Percentiles rank a stretch among this genome's conserved stretches.
phyloP scores from a whole-genome alignment of 441 rosid genomes.

The Aquilaria agallochum region DNA sequence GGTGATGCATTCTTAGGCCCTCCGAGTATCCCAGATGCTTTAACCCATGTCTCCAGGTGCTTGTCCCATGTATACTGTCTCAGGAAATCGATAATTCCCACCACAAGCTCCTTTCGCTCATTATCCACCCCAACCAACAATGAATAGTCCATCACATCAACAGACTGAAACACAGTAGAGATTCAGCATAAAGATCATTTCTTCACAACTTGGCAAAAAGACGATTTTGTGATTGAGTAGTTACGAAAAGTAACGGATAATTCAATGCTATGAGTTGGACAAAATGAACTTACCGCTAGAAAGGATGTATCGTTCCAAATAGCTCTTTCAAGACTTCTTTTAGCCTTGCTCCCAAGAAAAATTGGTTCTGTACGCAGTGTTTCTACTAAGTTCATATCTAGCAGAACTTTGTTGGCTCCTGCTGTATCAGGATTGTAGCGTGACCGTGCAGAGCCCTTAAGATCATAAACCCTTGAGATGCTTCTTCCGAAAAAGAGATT shows the following conservation, averaged over 20 bases:
- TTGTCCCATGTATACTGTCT: slow-evolving; percentile 99
- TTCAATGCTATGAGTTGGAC: no score
- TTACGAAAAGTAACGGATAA: no score
- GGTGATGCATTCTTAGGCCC: slow-evolving; percentile 77
- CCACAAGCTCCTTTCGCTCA: slow-evolving; percentile 76
- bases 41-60: slow-evolving; percentile 97
- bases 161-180: slow-evolving; percentile 40
- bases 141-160: slow-evolving; percentile 93
- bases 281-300: slow-evolving; percentile 65
- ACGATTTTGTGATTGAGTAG: neutral
- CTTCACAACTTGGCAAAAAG: no score
- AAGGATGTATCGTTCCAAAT: slow-evolving; percentile 91
- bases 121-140: slow-evolving; percentile 88
- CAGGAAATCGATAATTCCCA: slow-evolving; percentile 96
- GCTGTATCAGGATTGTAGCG: slow-evolving; percentile 78
- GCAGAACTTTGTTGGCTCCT: slow-evolving; percentile 68
- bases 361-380: slow-evolving; percentile 78
- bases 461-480: slow-evolving; percentile 73
- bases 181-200: no score
- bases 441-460: slow-evolving; percentile 81
- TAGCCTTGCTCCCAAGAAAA: slow-evolving; percentile 88
- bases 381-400: slow-evolving; percentile 85
- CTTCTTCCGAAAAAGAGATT: slow-evolving; percentile 81
- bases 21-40: slow-evolving; percentile 85
- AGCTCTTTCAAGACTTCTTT: slow-evolving; percentile 87